Evolutionary conservation across 108 stramenopile species (phyloP).

Genomic region (Nitzschia sp.): DNA sequence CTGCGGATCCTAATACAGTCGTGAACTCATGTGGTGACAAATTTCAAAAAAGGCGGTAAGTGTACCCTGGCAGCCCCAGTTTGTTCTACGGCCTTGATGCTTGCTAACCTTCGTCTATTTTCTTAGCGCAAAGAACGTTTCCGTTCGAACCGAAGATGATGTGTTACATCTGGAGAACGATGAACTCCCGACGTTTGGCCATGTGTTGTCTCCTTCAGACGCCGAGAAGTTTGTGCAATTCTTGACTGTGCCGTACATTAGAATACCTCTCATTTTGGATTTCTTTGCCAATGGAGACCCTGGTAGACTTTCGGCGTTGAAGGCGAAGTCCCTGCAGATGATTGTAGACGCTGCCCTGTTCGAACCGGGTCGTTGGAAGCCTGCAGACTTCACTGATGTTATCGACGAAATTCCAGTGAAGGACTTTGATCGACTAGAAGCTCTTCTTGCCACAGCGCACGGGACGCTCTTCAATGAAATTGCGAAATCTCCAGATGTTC

Average conservation of each 20-base stretch:
- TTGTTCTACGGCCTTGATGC: neutral
- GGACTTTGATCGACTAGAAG: slow-evolving; percentile 72
- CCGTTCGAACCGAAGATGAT: slow-evolving; percentile 92
- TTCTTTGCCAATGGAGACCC: slow-evolving; percentile 97
- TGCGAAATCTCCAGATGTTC: slow-evolving; percentile 88
- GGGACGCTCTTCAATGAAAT: slow-evolving; percentile 96
- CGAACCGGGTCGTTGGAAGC: slow-evolving; percentile 94
- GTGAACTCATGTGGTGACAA: slow-evolving; percentile 91
- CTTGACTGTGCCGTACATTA: slow-evolving; percentile 94
- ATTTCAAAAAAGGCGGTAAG: slow-evolving; percentile 75
- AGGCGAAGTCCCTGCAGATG: slow-evolving; percentile 87
- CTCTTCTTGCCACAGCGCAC: slow-evolving; percentile 84
- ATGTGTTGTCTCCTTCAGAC: slow-evolving; percentile 87
- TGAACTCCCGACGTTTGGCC: slow-evolving; percentile 93
- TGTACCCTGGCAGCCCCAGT: slow-evolving; percentile 1
- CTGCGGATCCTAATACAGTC: slow-evolving; percentile 88
- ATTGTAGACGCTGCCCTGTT: slow-evolving; percentile 95
- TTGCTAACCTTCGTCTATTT: too few species aligned
- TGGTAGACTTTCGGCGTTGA: slow-evolving; percentile 82
- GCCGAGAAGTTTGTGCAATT: slow-evolving; percentile 93
- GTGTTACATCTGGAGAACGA: slow-evolving; percentile 88
- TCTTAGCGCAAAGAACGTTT: slow-evolving; percentile 67
- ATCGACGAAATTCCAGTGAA: slow-evolving; percentile 82
- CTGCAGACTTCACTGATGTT: slow-evolving; percentile 73
- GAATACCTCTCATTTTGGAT: slow-evolving; percentile 94